Base-by-base conservation (phyloP, 768 basidiomycete species). In the Calvatia gigantea region DNA sequence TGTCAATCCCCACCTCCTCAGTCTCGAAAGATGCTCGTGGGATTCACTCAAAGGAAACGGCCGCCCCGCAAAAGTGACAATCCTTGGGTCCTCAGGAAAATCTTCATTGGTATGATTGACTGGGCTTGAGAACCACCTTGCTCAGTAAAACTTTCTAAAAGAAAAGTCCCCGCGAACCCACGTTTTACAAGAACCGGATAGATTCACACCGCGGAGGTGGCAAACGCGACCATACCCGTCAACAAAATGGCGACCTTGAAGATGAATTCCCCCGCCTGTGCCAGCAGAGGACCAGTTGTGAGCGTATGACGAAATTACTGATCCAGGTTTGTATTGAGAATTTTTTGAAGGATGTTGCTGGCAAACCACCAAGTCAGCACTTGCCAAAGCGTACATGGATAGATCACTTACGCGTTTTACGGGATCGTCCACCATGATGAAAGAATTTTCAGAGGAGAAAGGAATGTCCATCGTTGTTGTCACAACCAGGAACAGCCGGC, bases 11-110 rank as follows among this genome's bases (percentile, higher is more conserved):
- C 92, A 96, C 69, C 91, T 74, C 42, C 89, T 74, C 33, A 96
- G 70, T 45, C 94, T 76, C 4, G 86, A 76, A 65, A 94, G 85
- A 63, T 94, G 92, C 53, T 90, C 85, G 28, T 81, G 88, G 0
- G 96, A 95, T 59, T 98, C 89, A 42, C 87, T 83, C 2, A 98
- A 73, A 8, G 95, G 89, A 67, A 98, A 98, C 0, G 97, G 97
- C 17, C 94, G 75, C 9, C 89, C 90, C 23, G 96, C 87, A 67
- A 98, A 99, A 0, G 87, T 91, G 2, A 93, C 85, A 1, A 73
- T 68, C 45, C 80, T 73, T 51, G 82, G 82, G 33, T 83, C 76
- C 2, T 78, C 77, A 39, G 89, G 91, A 62, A 92, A 94, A 2
- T 75, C 70, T 52, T 78, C 78, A 54, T 89, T 79, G 49, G 87